Evolutionary conservation across 2,329 filamentous ascomycete genomes (phyloP), one percentile per base, ranked within the genome.

Genomic region (Didymella sp.): DNA sequence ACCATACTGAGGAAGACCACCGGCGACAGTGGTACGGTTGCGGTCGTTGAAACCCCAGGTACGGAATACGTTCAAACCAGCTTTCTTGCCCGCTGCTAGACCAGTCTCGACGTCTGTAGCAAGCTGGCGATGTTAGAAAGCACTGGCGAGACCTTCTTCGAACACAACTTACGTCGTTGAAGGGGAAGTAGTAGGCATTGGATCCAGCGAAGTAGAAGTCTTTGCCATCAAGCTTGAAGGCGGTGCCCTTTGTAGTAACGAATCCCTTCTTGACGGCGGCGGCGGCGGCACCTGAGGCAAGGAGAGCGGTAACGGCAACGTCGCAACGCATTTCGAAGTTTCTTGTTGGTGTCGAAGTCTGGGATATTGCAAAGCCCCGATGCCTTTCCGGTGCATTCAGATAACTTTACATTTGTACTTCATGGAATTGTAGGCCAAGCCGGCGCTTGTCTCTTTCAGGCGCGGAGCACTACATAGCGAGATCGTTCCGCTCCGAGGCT

Each of bases 11-110:
- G 83, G 83, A 4, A 85, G 70, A 5, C 82, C 82, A 17, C 72
- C 64, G 12, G 70, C 53, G 41, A 69, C 57, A 47, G 78, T 80
- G 0, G 82, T 84, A 22, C 71, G 73, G 65, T 85, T 85, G 66
- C 81, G 82, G 69, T 85, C 83, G 63, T 85, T 84, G 76, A 84
- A 85, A 15, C 81, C 82, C 83, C 83, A 85, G 8, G 82, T 85
- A 24, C 83, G 80, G 66, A 85, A 80, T 5, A 85, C 82, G 46
- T 78, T 82, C 19, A 84, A 70, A 2, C 81, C 81, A 8, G 81
- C 81, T 5, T 78, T 73, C 59, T 79, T 79, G 6, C 79, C 81
- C 19, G 79, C 81, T 6, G 62, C 72, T 50, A 83, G 68, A 21
- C 81, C 81, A 30, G 75, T 74, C 31, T 80, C 78, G 42, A 81